phyloP scores from a whole-genome alignment of 2,329 filamentous ascomycete species.

The Chaetoscypha palmicola region DNA sequence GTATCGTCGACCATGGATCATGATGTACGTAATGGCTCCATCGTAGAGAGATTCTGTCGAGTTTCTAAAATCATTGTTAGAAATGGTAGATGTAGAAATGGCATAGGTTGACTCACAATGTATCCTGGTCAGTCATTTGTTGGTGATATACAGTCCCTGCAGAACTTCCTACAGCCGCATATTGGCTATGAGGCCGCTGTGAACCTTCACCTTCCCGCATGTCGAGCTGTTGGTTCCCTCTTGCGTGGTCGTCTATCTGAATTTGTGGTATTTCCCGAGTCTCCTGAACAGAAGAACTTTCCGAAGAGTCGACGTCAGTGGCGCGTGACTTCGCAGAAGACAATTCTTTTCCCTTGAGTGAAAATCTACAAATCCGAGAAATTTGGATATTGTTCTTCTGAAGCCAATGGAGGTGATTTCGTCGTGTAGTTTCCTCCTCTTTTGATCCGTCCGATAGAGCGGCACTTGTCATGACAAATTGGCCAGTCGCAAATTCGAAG shows the following conservation, averaged over 20 bases:
- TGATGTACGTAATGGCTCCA: conserved; percentile 30
- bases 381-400: too few relatives aligned
- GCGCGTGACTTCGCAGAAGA: not conserved
- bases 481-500: too few relatives aligned
- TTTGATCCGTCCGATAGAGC: not conserved
- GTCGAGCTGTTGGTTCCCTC: not conserved
- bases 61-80: conserved; percentile 17
- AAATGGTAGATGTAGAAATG: not conserved
- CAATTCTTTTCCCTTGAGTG: not conserved
- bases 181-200: not conserved
- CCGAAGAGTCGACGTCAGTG: not conserved
- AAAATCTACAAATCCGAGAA: too few relatives aligned
- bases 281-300: not conserved
- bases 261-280: not conserved
- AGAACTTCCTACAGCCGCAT: not conserved
- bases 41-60: conserved; percentile 30
- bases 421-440: not conserved
- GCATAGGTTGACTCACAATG: conserved; percentile 13
- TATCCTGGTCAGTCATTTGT: conserved; percentile 17
- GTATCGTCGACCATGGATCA: conserved; percentile 45
- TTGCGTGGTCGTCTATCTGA: not conserved
- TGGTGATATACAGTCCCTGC: conserved; percentile 18
- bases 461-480: not conserved
- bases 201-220: not conserved
- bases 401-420: not conserved